Evolutionary conservation across 73 alveolate species (phyloP).

Genomic region (Breviolum minutum): DNA sequence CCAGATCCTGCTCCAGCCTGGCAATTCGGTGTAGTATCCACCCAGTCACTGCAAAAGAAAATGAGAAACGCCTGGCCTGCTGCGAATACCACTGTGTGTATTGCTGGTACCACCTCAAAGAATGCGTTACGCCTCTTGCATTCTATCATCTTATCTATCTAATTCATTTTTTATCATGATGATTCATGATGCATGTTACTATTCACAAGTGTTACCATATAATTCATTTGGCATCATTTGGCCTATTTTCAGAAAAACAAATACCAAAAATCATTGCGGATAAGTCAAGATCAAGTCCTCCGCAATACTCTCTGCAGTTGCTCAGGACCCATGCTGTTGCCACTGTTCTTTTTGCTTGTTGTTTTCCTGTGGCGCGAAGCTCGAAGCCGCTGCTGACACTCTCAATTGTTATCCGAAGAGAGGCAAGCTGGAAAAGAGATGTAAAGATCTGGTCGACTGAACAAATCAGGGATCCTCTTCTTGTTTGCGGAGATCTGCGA

Average conservation of each 20-base stretch:
- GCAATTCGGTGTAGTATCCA: background rate
- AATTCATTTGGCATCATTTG: too few relatives aligned
- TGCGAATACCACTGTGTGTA: constrained; percentile 81
- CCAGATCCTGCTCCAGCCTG: constrained; percentile 71
- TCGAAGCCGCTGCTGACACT: too few relatives aligned
- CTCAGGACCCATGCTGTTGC: constrained; percentile 59
- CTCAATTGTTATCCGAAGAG: too few relatives aligned
- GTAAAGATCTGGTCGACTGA: background rate
- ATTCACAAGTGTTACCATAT: too few relatives aligned
- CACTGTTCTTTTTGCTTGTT: constrained; percentile 72
- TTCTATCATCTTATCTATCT: too few relatives aligned
- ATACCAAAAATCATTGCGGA: too few relatives aligned
- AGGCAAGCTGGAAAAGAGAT: too few relatives aligned
- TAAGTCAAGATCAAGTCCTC: background rate
- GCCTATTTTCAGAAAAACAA: too few relatives aligned
- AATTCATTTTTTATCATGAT: too few relatives aligned
- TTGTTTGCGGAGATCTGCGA: constrained; percentile 63
- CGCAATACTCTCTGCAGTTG: background rate
- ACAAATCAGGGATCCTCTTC: constrained; percentile 27
- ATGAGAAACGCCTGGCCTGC: constrained; percentile 28
- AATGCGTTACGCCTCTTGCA: background rate
- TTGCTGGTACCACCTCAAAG: constrained; percentile 83
- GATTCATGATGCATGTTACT: too few relatives aligned
- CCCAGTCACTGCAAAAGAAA: background rate
- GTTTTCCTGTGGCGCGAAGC: constrained; percentile 16